Base-by-base conservation (phyloP, 2,329 filamentous ascomycete genomes). In the Fusarium setosum region DNA sequence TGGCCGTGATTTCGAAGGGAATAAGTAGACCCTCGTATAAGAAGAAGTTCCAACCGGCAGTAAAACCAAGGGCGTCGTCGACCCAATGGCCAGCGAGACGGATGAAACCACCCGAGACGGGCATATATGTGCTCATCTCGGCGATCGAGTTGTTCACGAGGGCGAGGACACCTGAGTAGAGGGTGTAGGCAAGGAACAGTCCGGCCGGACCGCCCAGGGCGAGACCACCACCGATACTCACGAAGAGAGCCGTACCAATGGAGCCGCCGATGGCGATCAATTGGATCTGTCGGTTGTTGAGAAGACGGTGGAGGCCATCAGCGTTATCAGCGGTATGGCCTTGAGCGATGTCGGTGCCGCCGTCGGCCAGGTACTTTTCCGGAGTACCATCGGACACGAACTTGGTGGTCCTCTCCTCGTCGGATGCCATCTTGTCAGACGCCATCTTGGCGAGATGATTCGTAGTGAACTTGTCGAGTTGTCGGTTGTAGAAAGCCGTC, bases 61-160 rank as follows among this genome's bases (percentile, higher is more conserved):
- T 78, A 63, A 90, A 90, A 31, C 88, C 88, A 18, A 87, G 79
- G 10, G 88, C 82, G n/a, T 90, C 88, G 73, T 91, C 88, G 10
- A 87, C 86, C 85, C 87, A 91, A 67, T 87, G 81, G 24, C 88
- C 87, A 5, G 87, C 87, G 70, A 90, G 81, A 60, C 88, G 86
- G 65, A 91, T 84, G 72, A 90, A 90, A 3, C 86, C 86, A 63
- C 88, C 88, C 38, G 82, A 84, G 44, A 91, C 83, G 21, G 89
- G 88, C 81, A 88, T 87, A 63, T 84, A 85, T 34, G 82, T 81
- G 26, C 80, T 84, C 88, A 91, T 90, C 74, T 91, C 88, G 9
- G 88, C 88, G 59, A 90, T 81, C 62, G 83, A 84, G 72, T 90
- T 90, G 81, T 90, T 90, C 72, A 90, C 85, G 44, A 88, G 78